These are phyloP conservation scores for Sugiyamaella grinbergsii DNA, from an alignment of 1,139 yeast species.

Conservation along the genomic window DNA sequence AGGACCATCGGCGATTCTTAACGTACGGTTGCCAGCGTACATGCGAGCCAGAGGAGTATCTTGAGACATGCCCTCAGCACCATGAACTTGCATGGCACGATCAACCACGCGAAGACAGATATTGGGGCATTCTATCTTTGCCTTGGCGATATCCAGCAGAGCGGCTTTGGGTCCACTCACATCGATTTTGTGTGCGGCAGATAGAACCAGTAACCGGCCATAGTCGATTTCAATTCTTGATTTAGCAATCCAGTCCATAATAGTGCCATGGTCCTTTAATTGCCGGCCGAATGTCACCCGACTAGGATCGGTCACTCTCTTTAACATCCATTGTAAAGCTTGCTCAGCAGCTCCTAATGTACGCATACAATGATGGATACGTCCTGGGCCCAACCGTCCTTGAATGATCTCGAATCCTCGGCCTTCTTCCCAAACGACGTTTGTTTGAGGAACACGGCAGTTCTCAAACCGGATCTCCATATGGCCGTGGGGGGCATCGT, in stretches of 20 bases:
- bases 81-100: conserved; percentile 69
- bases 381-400: conserved; percentile 71
- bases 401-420: conserved; percentile 70
- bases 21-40: conserved; percentile 60
- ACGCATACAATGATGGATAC: conserved; percentile 77
- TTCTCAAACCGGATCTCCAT: conserved; percentile 60
- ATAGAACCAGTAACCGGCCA: conserved; percentile 60
- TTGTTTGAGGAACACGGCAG: conserved; percentile 54
- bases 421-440: conserved; percentile 50
- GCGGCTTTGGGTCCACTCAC: conserved; percentile 59
- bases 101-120: conserved; percentile 57
- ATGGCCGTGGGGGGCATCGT: conserved; percentile 78
- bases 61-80: conserved; percentile 68
- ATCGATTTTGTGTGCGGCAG: conserved; percentile 69
- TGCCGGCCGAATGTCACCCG: conserved; percentile 61
- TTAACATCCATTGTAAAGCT: conserved; percentile 55
- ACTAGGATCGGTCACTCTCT: conserved; percentile 53
- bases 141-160: conserved; percentile 63
- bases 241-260: conserved; percentile 56
- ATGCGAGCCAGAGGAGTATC: conserved; percentile 63
- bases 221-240: conserved; percentile 59
- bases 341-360: conserved; percentile 67
- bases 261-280: conserved; percentile 57
- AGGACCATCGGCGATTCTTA: conserved; percentile 74
- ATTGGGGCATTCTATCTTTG: conserved; percentile 68